Conservation (phyloP, 108 stramenopile genomes). For the Discostella stelligeroides region DNA sequence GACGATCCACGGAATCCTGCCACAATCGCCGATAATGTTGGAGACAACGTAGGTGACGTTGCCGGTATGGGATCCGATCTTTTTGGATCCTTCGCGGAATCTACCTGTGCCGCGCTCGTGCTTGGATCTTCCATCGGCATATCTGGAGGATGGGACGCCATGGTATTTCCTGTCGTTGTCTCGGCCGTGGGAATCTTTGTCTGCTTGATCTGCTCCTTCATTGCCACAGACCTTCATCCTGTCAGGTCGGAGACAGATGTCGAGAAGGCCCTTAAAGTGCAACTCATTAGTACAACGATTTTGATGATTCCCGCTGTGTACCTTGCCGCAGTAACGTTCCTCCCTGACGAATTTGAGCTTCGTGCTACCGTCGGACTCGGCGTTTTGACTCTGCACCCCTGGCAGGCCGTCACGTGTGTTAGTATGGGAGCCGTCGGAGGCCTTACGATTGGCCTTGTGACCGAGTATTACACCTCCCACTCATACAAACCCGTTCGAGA, state of each 20-base stretch:
- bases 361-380: conserved; percentile 66
- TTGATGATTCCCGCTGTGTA: conserved; percentile 94
- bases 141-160: conserved; percentile 90
- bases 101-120: conserved; percentile 96
- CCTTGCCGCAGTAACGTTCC: conserved; percentile 75
- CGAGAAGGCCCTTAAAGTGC: conserved; percentile 91
- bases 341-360: conserved; percentile 79
- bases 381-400: conserved; percentile 60
- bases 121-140: conserved; percentile 89
- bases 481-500: conserved; percentile 94
- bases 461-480: conserved; percentile 99
- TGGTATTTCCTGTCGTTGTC: conserved; percentile 95
- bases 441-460: conserved; percentile 95
- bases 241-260: conserved; percentile 89
- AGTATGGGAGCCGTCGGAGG: conserved; percentile 94
- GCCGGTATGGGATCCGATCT: conserved; percentile 99
- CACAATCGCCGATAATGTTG: conserved; percentile 99
- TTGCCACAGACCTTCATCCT: conserved; percentile 93
- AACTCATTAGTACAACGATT: conserved; percentile 95
- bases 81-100: conserved; percentile 97
- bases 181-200: conserved; percentile 95
- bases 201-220: conserved; percentile 95
- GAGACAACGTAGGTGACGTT: conserved; percentile 99
- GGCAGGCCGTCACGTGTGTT: conserved; percentile 76
- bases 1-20: conserved; percentile 99